Conservation (phyloP, 805 yeast genomes). For the Candida dajiaensis region DNA sequence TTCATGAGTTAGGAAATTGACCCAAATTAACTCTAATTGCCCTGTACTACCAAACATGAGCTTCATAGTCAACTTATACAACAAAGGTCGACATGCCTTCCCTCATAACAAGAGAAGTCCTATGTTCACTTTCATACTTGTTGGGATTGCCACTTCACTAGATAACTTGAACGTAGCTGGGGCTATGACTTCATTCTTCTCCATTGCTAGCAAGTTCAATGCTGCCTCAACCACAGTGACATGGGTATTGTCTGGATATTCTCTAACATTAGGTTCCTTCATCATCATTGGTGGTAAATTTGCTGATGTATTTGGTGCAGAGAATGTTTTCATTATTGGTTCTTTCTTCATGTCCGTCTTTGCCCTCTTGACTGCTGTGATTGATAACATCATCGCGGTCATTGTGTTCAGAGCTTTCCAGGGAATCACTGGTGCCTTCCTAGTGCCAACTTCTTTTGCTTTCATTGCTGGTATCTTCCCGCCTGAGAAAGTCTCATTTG, state of each 20-base stretch:
- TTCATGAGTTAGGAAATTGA: too few relatives aligned
- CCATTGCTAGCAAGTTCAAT: constrained; percentile 1
- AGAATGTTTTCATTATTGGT: constrained; percentile 25
- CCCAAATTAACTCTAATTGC: too few relatives aligned
- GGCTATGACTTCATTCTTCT: constrained; percentile 2
- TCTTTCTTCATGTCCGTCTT: constrained; percentile 20
- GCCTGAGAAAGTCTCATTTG: constrained; percentile 26
- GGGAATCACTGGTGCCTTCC: constrained; percentile 37
- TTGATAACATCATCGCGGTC: constrained; percentile 30
- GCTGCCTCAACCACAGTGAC: constrained; percentile 15
- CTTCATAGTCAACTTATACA: background rate
- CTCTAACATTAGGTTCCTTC: constrained; percentile 39
- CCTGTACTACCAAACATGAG: background rate
- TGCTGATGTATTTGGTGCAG: constrained; percentile 37
- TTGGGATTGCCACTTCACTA: background rate
- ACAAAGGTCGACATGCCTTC: background rate
- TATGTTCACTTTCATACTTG: background rate
- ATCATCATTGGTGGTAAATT: constrained; percentile 37
- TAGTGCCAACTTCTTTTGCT: constrained; percentile 34
- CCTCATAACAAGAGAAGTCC: background rate
- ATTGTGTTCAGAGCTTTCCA: constrained; percentile 40
- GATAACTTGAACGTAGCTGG: constrained; percentile 5
- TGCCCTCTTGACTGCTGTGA: constrained; percentile 31
- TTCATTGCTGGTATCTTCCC: constrained; percentile 26
- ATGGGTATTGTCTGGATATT: constrained; percentile 40